A percentile compares a stretch with the other conserved stretches of the same genome.
Evolutionary conservation across 169 alveolate genomes (phyloP).

Genomic region (Plasmodium malariae): DNA sequence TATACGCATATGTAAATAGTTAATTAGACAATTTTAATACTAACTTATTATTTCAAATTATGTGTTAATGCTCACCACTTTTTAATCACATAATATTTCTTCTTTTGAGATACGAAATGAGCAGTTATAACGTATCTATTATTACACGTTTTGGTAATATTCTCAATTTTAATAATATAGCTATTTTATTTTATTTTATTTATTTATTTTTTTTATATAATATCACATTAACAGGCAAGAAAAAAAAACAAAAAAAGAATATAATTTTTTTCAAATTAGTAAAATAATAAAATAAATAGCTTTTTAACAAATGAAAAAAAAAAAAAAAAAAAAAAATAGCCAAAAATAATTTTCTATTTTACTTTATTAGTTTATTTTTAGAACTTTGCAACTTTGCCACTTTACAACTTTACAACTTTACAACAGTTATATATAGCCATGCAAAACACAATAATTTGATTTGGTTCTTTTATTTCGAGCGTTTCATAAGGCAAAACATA

Average conservation of each 20-base stretch:
- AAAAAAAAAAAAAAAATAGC: slow-evolving; percentile 31
- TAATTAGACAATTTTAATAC: neutral
- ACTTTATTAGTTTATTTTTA: neutral
- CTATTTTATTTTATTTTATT: neutral
- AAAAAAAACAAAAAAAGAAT: slow-evolving; percentile 37
- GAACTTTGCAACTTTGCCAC: neutral
- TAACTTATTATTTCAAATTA: neutral
- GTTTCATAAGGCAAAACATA: neutral
- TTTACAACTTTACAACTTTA: too few species aligned
- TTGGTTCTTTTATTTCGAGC: too few species aligned
- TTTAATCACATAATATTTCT: neutral
- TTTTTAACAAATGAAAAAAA: neutral
- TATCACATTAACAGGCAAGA: slow-evolving; percentile 14
- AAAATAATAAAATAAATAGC: neutral
- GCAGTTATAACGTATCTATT: too few species aligned
- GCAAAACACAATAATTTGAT: too few species aligned
- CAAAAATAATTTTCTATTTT: neutral
- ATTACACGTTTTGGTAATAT: too few species aligned
- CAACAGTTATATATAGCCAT: slow-evolving; percentile 5
- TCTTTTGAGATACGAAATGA: too few species aligned
- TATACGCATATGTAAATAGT: neutral
- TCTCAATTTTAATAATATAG: too few species aligned
- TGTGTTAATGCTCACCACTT: neutral
- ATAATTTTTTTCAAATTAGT: neutral
- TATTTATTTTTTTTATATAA: slow-evolving; percentile 12